phyloP scores from a whole-genome alignment of 306 rosid species.

The Pueraria montana region DNA sequence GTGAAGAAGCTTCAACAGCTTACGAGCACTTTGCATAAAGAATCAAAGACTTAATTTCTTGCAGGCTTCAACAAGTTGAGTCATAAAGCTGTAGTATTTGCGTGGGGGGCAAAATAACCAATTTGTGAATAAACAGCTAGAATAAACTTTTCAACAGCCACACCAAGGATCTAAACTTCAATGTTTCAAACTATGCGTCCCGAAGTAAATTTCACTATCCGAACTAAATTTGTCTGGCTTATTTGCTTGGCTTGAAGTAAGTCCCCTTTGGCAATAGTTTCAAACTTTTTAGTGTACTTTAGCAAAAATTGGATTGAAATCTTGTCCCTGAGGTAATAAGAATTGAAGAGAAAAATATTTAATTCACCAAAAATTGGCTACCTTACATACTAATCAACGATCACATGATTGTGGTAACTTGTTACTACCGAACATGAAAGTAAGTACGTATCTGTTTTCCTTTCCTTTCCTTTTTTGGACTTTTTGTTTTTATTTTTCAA shows the following conservation, averaged over 20 bases:
- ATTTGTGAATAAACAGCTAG: constrained; percentile 1
- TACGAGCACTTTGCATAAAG: neutral
- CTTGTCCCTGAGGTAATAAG: neutral
- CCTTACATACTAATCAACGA: neutral
- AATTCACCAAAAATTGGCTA: neutral
- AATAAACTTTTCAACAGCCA: neutral
- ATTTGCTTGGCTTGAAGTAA: constrained; percentile 22
- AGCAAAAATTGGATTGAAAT: neutral
- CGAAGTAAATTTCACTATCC: neutral
- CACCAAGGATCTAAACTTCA: constrained; percentile 28
- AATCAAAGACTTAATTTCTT: constrained; percentile 20
- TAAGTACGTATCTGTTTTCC: neutral
- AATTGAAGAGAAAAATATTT: neutral
- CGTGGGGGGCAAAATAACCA: constrained; percentile 26
- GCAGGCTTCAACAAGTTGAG: constrained; percentile 12
- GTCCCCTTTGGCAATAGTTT: constrained; percentile 19
- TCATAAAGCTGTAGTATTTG: neutral
- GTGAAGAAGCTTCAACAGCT: constrained; percentile 26
- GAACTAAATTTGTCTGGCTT: constrained; percentile 6
- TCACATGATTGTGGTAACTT: neutral
- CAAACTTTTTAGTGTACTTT: constrained; percentile 10
- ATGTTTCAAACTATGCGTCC: neutral
- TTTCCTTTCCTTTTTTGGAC: neutral
- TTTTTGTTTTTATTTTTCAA: neutral
- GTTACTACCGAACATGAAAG: neutral